Base-by-base conservation (phyloP, 345 rosid species). In the Aegle marmelos region DNA sequence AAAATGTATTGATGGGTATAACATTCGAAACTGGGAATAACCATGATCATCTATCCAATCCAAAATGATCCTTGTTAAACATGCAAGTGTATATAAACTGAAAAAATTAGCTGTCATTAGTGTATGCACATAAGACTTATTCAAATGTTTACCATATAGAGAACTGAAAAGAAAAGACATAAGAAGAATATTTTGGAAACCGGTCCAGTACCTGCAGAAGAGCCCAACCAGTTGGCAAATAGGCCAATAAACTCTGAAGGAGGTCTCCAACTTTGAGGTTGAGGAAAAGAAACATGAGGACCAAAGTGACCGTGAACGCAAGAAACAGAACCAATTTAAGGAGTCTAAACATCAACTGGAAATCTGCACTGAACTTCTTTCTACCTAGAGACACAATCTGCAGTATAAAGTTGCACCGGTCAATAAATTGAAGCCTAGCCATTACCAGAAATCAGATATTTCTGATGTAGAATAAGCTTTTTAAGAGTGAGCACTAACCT, bases 321-420 rank as follows among this genome's bases (percentile, higher is more conserved):
- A 90, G 72, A 78, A 94, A 94, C 58, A 94, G 90, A 73, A 91
- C 81, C 69, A 96, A 70, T 80, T 94, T 96, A 37, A 94, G 85
- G 22, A 96, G 91, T 84, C 99, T 88, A 90, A 96, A 96, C 95
- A 96, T 85, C 33, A 96, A 90, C 85, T 96, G 99, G 80, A 96
- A 96, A 85, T 96, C 99, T 7, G 97, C 99, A 56, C 98, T 90
- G 81, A 96, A 94, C 80, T 88, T 96, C 91, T 90, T 96, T 82
- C 98, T 88, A 19, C 99, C 99, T 97, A 91, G 89, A 27, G 98
- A 94, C 6, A 92, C 95, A 34, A 94, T 91, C 97, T 92, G 91
- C 85, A 81, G 77, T 64, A 53, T 13, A 74, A 84, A 74, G 58
- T 54, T 69, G 48, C 34, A 34, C 25, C 30, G 0, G 70, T 70